Evolutionary conservation across 2,329 filamentous ascomycete genomes (phyloP).

Genomic region (Ceratocystis ficicola): DNA sequence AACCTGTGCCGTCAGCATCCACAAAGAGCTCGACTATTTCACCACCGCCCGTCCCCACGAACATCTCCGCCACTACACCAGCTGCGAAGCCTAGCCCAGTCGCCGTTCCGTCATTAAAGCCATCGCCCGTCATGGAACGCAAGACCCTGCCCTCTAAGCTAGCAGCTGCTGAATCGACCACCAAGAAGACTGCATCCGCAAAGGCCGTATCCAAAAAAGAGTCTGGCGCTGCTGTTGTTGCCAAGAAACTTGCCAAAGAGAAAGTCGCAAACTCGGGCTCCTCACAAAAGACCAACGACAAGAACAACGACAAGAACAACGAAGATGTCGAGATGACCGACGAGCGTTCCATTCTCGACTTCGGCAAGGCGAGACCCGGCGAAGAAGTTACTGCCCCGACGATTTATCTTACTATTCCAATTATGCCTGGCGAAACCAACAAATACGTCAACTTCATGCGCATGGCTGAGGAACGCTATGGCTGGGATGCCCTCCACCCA

Average conservation of each 20-base stretch:
- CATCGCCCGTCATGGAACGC: slow-evolving; percentile 20
- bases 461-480: slow-evolving; percentile 84
- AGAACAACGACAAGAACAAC: slow-evolving; percentile 40
- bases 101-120: slow-evolving; percentile 20
- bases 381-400: slow-evolving; percentile 54
- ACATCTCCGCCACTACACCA: neutral
- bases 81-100: slow-evolving; percentile 12
- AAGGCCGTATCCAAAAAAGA: slow-evolving; percentile 40
- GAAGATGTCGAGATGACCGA: slow-evolving; percentile 36
- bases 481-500: slow-evolving; percentile 86
- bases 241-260: slow-evolving; percentile 23
- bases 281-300: slow-evolving; percentile 43
- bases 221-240: slow-evolving; percentile 30
- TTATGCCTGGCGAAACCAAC: slow-evolving; percentile 64
- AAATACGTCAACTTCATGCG: slow-evolving; percentile 93
- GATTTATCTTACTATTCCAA: slow-evolving; percentile 71
- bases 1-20: slow-evolving; percentile 28
- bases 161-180: neutral
- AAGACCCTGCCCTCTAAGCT: slow-evolving; percentile 18
- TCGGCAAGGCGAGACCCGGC: slow-evolving; percentile 46
- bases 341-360: slow-evolving; percentile 47
- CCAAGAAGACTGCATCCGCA: slow-evolving; percentile 20
- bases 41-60: slow-evolving; percentile 3
- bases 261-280: slow-evolving; percentile 33
- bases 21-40: slow-evolving; percentile 26